Evolutionary conservation across 768 basidiomycete genomes (phyloP).

Genomic region (Boletus rubroflammeus): DNA sequence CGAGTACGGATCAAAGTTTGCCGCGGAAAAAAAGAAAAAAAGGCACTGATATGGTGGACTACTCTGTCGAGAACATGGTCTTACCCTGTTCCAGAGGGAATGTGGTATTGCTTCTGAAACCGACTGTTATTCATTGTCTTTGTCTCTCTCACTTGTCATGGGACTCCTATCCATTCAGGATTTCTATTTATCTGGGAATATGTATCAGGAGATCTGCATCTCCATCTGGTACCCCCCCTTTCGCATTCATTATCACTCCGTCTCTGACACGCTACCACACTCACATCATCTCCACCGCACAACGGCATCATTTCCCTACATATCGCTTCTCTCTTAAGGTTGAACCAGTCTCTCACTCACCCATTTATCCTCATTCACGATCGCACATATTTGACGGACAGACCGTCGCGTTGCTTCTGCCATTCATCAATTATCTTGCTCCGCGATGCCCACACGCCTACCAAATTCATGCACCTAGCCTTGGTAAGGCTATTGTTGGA

Average conservation of each 20-base stretch:
- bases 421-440: conserved; percentile 10
- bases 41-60: conserved; percentile 13
- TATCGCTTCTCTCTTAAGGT: conserved; percentile 16
- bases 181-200: conserved; percentile 33
- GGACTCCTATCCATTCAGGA: conserved; percentile 31
- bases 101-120: conserved; percentile 18
- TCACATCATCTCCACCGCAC: conserved; percentile 24
- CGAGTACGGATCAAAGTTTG: conserved; percentile 2
- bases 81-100: conserved; percentile 22
- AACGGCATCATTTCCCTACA: conserved; percentile 29
- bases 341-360: conserved; percentile 13
- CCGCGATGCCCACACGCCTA: conserved; percentile 13
- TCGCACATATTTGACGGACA: conserved; percentile 23
- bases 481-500: conserved; percentile 11
- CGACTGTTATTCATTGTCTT: conserved; percentile 13
- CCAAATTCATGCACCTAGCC: conserved; percentile 7
- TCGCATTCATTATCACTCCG: conserved; percentile 22
- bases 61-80: conserved; percentile 18
- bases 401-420: conserved; percentile 14
- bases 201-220: conserved; percentile 28
- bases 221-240: conserved; percentile 24
- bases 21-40: conserved; percentile 6
- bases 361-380: conserved; percentile 9
- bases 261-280: conserved; percentile 19
- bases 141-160: conserved; percentile 22